Evolutionary conservation across 257 asterid species (phyloP).

Genomic region (Scutellaria barbata): DNA sequence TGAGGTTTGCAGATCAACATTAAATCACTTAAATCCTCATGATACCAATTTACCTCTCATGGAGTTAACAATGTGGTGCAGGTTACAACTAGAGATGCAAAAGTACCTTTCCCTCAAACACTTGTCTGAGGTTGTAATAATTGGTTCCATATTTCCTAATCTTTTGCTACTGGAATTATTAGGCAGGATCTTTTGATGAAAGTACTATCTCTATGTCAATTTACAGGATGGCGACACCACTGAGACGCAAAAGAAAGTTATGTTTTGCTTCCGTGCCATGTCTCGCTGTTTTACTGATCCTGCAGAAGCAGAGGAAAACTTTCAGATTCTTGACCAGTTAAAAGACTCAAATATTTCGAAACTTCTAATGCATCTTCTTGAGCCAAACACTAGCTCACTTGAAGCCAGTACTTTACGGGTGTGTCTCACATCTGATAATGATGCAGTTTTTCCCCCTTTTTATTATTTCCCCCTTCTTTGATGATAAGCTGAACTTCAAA

Average conservation of each 20-base stretch:
- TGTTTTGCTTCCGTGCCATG: slow-evolving; percentile 78
- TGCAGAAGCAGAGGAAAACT: slow-evolving; percentile 81
- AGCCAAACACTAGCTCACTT: slow-evolving; percentile 65
- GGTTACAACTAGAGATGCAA: slow-evolving; percentile 94
- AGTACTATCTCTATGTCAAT: slow-evolving; percentile 35
- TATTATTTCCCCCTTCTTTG: slow-evolving; percentile 26
- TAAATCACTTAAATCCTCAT: slow-evolving; percentile 24
- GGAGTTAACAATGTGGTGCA: slow-evolving; percentile 43
- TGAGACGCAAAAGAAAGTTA: slow-evolving; percentile 81
- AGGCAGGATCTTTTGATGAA: slow-evolving; percentile 29
- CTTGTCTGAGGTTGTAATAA: slow-evolving; percentile 64
- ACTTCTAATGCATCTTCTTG: slow-evolving; percentile 63
- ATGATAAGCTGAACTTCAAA: slow-evolving; percentile 10
- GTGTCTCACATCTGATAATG: slow-evolving; percentile 44
- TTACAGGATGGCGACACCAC: slow-evolving; percentile 78
- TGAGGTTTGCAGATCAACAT: slow-evolving; percentile 13
- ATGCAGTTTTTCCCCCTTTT: slow-evolving; percentile 8
- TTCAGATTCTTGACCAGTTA: slow-evolving; percentile 82
- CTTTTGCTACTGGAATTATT: slow-evolving; percentile 24
- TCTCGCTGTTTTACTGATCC: slow-evolving; percentile 86
- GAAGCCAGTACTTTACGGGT: slow-evolving; percentile 74
- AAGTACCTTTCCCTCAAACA: slow-evolving; percentile 79
- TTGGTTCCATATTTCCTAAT: slow-evolving; percentile 23
- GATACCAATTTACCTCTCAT: slow-evolving; percentile 12
- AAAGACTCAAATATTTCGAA: slow-evolving; percentile 85